phyloP scores from a whole-genome alignment of 352 stramenopile species.

The Phytophthora multivora region DNA sequence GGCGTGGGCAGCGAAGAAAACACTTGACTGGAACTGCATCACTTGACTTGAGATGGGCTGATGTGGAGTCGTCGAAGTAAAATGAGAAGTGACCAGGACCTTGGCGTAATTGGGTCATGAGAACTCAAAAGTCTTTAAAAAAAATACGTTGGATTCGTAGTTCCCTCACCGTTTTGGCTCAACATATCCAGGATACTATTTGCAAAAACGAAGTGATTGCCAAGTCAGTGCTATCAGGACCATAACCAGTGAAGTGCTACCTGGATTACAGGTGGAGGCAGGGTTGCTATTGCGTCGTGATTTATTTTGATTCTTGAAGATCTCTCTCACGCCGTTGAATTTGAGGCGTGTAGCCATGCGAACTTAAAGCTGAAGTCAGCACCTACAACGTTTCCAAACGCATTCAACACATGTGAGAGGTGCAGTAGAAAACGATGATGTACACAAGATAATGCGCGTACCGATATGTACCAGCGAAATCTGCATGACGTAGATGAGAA shows the following conservation, averaged over 20 bases:
- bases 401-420: too few relatives aligned
- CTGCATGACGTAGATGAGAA: slow-evolving; percentile 38
- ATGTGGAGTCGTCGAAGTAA: background rate
- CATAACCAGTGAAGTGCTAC: too few relatives aligned
- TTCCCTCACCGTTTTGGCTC: background rate
- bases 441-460: background rate
- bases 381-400: slow-evolving; percentile 2
- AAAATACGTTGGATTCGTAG: background rate
- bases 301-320: too few relatives aligned
- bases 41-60: background rate
- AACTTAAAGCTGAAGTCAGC: slow-evolving; percentile 35
- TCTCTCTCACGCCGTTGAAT: background rate
- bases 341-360: slow-evolving; percentile 3
- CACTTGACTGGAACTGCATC: background rate
- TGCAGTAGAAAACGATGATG: background rate
- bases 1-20: background rate
- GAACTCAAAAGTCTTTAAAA: background rate
- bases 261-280: too few relatives aligned
- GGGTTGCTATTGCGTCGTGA: too few relatives aligned
- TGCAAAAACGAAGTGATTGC: slow-evolving; percentile 1
- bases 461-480: slow-evolving; percentile 34
- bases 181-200: background rate
- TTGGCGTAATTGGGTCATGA: background rate
- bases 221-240: background rate
- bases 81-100: background rate